phyloP scores from a whole-genome alignment of 2,329 filamentous ascomycete genomes.

The Dendryphion nanum region DNA sequence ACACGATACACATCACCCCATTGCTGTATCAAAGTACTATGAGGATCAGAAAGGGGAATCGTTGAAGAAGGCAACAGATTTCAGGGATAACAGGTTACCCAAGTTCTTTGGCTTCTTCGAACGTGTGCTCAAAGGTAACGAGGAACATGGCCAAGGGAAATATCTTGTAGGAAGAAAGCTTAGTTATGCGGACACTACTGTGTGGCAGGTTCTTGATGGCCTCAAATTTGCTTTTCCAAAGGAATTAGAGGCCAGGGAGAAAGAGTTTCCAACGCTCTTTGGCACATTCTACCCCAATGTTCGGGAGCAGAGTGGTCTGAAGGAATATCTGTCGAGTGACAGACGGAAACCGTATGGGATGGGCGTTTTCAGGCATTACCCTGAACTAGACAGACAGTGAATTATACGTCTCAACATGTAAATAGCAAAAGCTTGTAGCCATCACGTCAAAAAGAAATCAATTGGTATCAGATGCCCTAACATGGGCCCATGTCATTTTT shows the following conservation, averaged over 20 bases:
- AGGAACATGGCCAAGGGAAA: constrained; percentile 55
- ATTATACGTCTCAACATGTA: not conserved
- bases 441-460: constrained; percentile 32
- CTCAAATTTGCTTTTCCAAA: constrained; percentile 68
- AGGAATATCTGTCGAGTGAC: constrained; percentile 66
- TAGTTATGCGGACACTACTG: constrained; percentile 70
- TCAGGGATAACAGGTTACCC: constrained; percentile 61
- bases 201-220: constrained; percentile 65
- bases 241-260: constrained; percentile 56
- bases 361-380: constrained; percentile 71
- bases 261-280: constrained; percentile 62
- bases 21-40: constrained; percentile 61
- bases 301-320: constrained; percentile 62
- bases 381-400: constrained; percentile 63
- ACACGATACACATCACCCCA: constrained; percentile 75
- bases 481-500: constrained; percentile 34
- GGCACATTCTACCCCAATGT: constrained; percentile 61
- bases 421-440: not conserved
- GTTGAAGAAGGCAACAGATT: constrained; percentile 57
- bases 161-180: constrained; percentile 66
- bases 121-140: constrained; percentile 59
- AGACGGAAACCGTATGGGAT: constrained; percentile 60
- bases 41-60: constrained; percentile 73
- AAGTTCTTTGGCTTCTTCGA: constrained; percentile 74
- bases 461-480: constrained; percentile 39